Conservation (phyloP, 2,329 filamentous ascomycete species). For the Gaeumannomyces sp. region DNA sequence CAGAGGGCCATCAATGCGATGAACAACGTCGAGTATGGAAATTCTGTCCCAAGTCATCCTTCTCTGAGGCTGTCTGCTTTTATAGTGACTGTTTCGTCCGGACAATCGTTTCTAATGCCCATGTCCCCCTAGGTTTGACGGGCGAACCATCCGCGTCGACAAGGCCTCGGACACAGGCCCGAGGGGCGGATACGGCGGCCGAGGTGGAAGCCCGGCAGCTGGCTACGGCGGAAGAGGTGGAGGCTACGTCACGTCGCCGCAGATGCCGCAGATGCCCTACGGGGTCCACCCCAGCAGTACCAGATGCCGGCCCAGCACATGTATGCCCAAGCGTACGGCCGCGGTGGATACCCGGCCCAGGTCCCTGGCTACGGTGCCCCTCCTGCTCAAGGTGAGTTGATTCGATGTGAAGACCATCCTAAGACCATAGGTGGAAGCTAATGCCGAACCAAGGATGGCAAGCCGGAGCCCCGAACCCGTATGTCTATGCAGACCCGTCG, state of each 20-base stretch:
- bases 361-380: conserved; percentile 34
- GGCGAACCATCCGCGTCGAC: conserved; percentile 89
- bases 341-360: conserved; percentile 33
- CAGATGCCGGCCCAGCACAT: conserved; percentile 26
- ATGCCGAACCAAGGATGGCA: conserved; percentile 25
- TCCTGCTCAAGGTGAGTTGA: conserved; percentile 28
- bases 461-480: conserved; percentile 28
- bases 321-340: conserved; percentile 37
- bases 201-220: conserved; percentile 30
- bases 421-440: neutral
- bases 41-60: neutral
- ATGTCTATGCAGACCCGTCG: conserved; percentile 40
- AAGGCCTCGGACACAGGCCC: conserved; percentile 80
- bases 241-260: conserved; percentile 25
- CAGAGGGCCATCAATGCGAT: conserved; percentile 69
- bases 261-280: conserved; percentile 29
- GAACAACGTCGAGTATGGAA: conserved; percentile 82
- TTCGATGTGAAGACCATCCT: neutral
- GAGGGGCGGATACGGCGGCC: conserved; percentile 50
- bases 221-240: conserved; percentile 32
- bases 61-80: conserved; percentile 4
- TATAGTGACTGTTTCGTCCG: neutral
- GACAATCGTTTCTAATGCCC: neutral
- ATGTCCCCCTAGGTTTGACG: conserved; percentile 69
- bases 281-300: conserved; percentile 22